phyloP scores from a whole-genome alignment of 2,329 filamentous ascomycete genomes.

The Aspergillus novofumigatus region DNA sequence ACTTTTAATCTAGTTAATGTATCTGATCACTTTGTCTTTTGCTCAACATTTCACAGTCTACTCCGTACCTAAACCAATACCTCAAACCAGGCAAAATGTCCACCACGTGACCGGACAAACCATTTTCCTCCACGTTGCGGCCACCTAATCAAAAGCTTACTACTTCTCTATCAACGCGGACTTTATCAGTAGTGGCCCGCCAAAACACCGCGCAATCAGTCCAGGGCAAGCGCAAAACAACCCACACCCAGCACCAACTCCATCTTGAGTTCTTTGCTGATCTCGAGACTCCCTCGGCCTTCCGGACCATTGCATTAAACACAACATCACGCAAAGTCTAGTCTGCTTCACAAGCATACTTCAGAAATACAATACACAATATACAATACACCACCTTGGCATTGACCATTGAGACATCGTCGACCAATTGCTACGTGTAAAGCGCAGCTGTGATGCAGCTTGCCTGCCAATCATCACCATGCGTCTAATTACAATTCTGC shows the following conservation, averaged over 20 bases:
- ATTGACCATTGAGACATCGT: background rate
- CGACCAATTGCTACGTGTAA: background rate
- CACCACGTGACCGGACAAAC: background rate
- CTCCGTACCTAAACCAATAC: background rate
- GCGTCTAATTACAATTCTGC: slow-evolving; percentile 30
- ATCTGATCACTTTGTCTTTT: background rate
- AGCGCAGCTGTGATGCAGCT: background rate
- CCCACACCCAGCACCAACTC: background rate
- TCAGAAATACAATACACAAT: background rate
- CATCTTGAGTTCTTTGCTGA: slow-evolving; percentile 7
- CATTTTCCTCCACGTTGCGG: slow-evolving; percentile 13
- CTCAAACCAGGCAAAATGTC: background rate
- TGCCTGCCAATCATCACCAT: slow-evolving; percentile 18
- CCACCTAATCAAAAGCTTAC: slow-evolving; percentile 21
- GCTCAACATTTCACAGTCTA: no score
- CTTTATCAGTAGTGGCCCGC: background rate
- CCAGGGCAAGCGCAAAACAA: slow-evolving; percentile 3
- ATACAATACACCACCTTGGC: background rate
- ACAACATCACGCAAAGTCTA: background rate
- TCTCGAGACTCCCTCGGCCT: background rate
- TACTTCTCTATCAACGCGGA: background rate
- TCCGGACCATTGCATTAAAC: background rate
- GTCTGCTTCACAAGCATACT: background rate
- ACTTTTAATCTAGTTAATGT: background rate
- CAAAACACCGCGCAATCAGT: slow-evolving; percentile 3